Percentiles rank a stretch among this genome's conserved stretches.
Evolutionary conservation across 371 early-diverging fungal species (phyloP).

Genomic region (Nematocida displodere): DNA sequence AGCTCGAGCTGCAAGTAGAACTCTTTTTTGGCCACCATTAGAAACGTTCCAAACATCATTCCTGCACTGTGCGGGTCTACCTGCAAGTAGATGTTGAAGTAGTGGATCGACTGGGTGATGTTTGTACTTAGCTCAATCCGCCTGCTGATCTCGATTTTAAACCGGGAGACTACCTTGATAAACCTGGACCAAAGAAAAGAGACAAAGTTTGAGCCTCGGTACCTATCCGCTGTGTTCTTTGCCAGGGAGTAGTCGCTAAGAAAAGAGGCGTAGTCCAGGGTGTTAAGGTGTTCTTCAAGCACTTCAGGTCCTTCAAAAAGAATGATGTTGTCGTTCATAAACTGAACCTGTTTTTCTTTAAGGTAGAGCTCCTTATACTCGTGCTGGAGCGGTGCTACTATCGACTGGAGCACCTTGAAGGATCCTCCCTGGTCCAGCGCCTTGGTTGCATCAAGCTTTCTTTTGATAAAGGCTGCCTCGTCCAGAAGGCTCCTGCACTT

Average conservation of each 20-base stretch:
- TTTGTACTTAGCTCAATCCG: slow-evolving; percentile 18
- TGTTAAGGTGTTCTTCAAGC: slow-evolving; percentile 18
- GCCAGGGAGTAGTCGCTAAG: slow-evolving; percentile 21
- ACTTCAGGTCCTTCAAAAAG: slow-evolving; percentile 39
- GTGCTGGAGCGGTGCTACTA: slow-evolving; percentile 4
- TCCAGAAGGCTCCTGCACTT: slow-evolving; percentile 33
- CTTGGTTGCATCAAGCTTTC: neutral
- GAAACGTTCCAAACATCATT: slow-evolving; percentile 32
- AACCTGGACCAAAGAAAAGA: slow-evolving; percentile 18
- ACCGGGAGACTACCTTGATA: slow-evolving; percentile 2
- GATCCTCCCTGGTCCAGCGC: neutral
- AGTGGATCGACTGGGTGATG: slow-evolving; percentile 44
- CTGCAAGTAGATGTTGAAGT: slow-evolving; percentile 36
- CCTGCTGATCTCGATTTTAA: slow-evolving; percentile 33
- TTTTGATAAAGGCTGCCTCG: neutral
- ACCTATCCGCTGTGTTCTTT: neutral
- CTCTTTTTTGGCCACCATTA: slow-evolving; percentile 44
- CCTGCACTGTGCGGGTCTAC: slow-evolving; percentile 37
- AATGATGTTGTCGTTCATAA: slow-evolving; percentile 23
- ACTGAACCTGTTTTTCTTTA: slow-evolving; percentile 21
- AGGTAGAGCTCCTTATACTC: slow-evolving; percentile 17
- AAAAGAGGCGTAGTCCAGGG: slow-evolving; percentile 26
- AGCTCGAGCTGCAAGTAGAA: slow-evolving; percentile 1
- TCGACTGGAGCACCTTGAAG: neutral
- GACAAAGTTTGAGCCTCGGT: slow-evolving; percentile 29